Conservation (phyloP, 208 protist genomes). For the Acanthamoeba triangularis region DNA sequence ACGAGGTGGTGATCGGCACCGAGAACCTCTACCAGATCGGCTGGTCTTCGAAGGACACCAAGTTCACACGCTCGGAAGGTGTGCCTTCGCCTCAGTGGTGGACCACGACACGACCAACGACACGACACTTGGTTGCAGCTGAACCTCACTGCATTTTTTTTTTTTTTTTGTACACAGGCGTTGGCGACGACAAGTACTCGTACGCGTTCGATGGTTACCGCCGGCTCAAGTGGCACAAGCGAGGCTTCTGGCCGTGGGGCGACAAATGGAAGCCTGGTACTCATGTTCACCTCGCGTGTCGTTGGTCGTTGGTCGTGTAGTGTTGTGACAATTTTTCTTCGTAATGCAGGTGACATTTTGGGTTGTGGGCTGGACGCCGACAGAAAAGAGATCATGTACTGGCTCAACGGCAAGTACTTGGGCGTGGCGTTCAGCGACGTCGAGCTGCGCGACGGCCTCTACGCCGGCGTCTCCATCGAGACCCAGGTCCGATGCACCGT, state of each 20-base stretch:
- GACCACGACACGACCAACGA: background rate
- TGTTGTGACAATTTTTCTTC: background rate
- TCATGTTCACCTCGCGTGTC: no score
- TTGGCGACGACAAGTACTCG: conserved; percentile 53
- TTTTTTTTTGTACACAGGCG: background rate
- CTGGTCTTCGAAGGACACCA: conserved; percentile 14
- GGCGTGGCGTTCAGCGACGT: conserved; percentile 50
- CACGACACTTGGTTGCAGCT: background rate
- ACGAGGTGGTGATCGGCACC: conserved; percentile 24
- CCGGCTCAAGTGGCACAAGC: conserved; percentile 27
- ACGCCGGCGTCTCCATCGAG: conserved; percentile 61
- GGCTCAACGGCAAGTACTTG: conserved; percentile 63
- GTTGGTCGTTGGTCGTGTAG: no score
- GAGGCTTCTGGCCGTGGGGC: conserved; percentile 26
- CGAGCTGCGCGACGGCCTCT: conserved; percentile 20
- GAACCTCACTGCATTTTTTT: background rate
- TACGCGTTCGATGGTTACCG: conserved; percentile 65
- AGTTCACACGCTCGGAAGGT: conserved; percentile 61
- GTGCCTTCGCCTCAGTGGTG: background rate
- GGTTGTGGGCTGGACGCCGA: background rate
- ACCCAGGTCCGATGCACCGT: conserved; percentile 27
- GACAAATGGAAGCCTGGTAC: conserved; percentile 51
- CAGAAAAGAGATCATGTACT: conserved; percentile 58
- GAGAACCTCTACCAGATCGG: conserved; percentile 61
- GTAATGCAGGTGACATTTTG: conserved; percentile 17